These are phyloP conservation scores for Dissophora ornata DNA, from an alignment of 192 early-diverging fungal species.

Conservation along the genomic window DNA sequence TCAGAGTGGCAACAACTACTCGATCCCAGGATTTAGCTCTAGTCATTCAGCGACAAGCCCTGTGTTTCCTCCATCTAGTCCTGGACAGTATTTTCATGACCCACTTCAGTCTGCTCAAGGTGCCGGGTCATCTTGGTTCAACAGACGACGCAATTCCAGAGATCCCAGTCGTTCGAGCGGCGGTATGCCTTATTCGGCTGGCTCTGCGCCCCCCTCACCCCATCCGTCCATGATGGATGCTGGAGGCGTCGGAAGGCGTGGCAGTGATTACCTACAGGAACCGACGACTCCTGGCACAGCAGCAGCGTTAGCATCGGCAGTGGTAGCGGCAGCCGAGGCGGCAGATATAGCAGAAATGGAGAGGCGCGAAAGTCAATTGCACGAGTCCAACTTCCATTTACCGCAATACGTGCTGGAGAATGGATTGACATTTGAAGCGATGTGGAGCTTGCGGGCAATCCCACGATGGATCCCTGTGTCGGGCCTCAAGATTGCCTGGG, in stretches of 20 bases:
- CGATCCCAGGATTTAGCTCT: background rate
- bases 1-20: constrained; percentile 2
- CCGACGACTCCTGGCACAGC: background rate
- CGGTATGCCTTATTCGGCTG: background rate
- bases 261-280: background rate
- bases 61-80: background rate
- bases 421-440: background rate
- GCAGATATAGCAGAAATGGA: background rate
- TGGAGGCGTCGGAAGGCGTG: background rate
- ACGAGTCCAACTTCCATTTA: constrained; percentile 2
- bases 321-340: background rate
- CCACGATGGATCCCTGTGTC: background rate
- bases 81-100: background rate
- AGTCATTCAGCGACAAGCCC: background rate
- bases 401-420: background rate
- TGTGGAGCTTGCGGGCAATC: background rate
- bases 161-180: background rate
- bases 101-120: background rate
- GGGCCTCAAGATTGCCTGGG: background rate
- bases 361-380: background rate
- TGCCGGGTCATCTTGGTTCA: background rate
- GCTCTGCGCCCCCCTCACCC: background rate
- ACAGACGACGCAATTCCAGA: background rate
- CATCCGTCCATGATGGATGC: background rate
- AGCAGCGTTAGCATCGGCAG: background rate